Percentiles rank a stretch among this genome's conserved stretches.
phyloP scores from a whole-genome alignment of 495 filamentous ascomycete genomes.

The Mytilinidion resinicola region DNA sequence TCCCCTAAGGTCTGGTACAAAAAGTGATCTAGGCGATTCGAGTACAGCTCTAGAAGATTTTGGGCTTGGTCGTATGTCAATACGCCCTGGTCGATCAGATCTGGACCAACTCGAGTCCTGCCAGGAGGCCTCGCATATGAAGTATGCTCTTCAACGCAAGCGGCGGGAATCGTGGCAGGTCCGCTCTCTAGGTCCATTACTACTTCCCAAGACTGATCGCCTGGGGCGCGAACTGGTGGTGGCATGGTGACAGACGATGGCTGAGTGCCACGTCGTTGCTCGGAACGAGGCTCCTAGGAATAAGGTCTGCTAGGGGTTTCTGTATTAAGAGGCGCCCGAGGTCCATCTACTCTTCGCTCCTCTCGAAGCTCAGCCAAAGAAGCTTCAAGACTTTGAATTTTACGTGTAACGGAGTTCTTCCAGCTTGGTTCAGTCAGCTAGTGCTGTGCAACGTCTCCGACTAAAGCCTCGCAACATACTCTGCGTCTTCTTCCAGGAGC shows the following conservation, averaged over 20 bases:
- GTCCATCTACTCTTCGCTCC: no score
- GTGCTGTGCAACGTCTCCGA: not conserved
- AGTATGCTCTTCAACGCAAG: no score
- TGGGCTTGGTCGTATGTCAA: slow-evolving; percentile 6
- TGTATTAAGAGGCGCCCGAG: not conserved
- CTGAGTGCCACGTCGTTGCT: not conserved
- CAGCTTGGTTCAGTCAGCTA: slow-evolving; percentile 23
- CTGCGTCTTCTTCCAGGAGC: slow-evolving; percentile 35
- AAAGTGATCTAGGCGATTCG: slow-evolving; percentile 36
- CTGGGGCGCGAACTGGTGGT: no score
- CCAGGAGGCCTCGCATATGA: no score
- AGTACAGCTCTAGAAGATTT: slow-evolving; percentile 32
- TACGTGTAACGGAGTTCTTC: slow-evolving; percentile 16
- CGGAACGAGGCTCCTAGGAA: not conserved
- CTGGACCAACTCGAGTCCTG: no score
- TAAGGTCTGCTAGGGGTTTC: not conserved
- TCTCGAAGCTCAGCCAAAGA: not conserved
- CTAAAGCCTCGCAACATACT: slow-evolving; percentile 18
- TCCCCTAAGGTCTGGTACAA: slow-evolving; percentile 37
- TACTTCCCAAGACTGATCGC: slow-evolving; percentile 18
- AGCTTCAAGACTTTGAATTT: not conserved
- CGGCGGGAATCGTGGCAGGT: not conserved
- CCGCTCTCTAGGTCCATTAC: slow-evolving; percentile 30
- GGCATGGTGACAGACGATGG: no score
- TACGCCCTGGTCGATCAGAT: no score